phyloP scores from a whole-genome alignment of 768 basidiomycete genomes.

The Naganishia vishniacii region DNA sequence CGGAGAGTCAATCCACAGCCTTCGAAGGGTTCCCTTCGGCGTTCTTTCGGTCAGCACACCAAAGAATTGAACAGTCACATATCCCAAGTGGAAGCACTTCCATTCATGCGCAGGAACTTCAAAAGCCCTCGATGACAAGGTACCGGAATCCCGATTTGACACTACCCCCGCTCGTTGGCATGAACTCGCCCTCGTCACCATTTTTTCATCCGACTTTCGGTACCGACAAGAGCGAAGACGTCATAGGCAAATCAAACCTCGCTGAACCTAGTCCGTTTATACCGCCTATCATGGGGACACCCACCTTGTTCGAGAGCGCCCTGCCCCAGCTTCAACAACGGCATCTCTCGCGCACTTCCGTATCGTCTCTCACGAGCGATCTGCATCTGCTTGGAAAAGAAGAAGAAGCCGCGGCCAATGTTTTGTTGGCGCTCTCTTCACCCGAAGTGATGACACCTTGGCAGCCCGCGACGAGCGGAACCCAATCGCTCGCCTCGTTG shows the following conservation, averaged over 20 bases:
- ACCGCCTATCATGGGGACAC: conserved; percentile 5
- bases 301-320: conserved; percentile 1
- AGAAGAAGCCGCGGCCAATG: conserved; percentile 24
- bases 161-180: not conserved
- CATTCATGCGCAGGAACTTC: not conserved
- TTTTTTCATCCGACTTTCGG: not conserved
- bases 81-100: too few relatives aligned
- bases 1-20: not conserved
- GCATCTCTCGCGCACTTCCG: not conserved
- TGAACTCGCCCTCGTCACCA: conserved; percentile 6
- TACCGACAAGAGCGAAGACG: not conserved
- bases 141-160: conserved; percentile 1
- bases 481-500: conserved; percentile 8
- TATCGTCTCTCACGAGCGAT: conserved; percentile 2
- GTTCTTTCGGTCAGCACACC: conserved; percentile 11
- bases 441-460: conserved; percentile 24
- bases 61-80: not conserved
- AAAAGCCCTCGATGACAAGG: not conserved
- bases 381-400: conserved; percentile 10
- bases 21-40: conserved; percentile 6
- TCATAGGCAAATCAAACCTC: not conserved
- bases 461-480: conserved; percentile 10
- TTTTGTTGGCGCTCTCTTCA: conserved; percentile 23
- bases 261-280: conserved; percentile 17
- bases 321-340: not conserved